Evolutionary conservation across 177 flowering plant species (phyloP).

Genomic region (Vitis hybrid): DNA sequence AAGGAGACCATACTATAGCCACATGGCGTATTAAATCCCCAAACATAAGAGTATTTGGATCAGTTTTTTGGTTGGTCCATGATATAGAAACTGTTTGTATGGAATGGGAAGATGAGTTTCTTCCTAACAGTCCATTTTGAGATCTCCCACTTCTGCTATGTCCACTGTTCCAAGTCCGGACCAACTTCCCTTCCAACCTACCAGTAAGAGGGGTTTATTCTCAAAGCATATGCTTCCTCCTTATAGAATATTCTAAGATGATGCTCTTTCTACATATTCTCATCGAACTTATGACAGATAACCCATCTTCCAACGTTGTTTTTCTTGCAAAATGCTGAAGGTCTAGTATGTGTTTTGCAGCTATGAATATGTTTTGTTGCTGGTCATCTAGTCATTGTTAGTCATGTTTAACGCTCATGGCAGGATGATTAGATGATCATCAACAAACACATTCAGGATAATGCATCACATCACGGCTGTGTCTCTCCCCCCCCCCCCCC

Average conservation of each 20-base stretch:
- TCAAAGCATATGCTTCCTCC: slow-evolving; percentile 7
- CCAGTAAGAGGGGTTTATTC: slow-evolving; percentile 12
- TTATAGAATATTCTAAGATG: slow-evolving; percentile 2
- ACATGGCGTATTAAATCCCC: too few relatives aligned
- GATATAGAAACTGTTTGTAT: too few relatives aligned
- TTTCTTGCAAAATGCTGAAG: background rate
- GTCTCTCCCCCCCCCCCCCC: too few relatives aligned
- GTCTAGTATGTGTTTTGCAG: slow-evolving; percentile 14
- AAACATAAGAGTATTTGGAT: too few relatives aligned
- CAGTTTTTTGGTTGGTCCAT: too few relatives aligned
- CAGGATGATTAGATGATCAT: slow-evolving; percentile 32
- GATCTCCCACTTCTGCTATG: too few relatives aligned
- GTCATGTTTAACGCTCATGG: background rate
- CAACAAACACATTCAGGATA: slow-evolving; percentile 36
- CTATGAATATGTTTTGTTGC: slow-evolving; percentile 32
- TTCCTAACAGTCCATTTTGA: too few relatives aligned
- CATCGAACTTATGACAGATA: background rate
- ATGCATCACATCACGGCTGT: slow-evolving; percentile 8
- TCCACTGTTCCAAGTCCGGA: background rate
- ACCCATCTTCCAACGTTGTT: background rate
- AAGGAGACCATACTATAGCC: too few relatives aligned
- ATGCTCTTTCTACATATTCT: background rate
- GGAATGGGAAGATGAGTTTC: too few relatives aligned
- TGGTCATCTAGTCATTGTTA: slow-evolving; percentile 26
- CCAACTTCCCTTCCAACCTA: background rate